Conservation (phyloP, 2,329 filamentous ascomycete genomes). For the Atkinsonella texensis region DNA sequence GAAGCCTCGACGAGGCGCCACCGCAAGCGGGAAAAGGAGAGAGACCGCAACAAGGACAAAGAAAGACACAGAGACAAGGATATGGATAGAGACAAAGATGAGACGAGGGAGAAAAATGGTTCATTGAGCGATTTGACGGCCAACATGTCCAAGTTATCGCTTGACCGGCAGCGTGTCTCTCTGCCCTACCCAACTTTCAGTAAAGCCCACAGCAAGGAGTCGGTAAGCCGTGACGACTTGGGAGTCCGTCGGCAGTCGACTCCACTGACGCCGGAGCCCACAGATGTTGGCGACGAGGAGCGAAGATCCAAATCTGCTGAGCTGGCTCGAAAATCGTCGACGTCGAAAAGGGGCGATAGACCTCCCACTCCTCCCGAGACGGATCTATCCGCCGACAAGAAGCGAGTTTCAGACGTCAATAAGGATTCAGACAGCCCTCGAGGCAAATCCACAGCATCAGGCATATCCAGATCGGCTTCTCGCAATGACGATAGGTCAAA, state of each 20-base stretch:
- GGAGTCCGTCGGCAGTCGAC: slow-evolving; percentile 21
- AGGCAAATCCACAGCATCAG: slow-evolving; percentile 33
- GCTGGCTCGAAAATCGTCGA: slow-evolving; percentile 24
- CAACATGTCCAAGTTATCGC: slow-evolving; percentile 27
- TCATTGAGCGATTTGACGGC: slow-evolving; percentile 39
- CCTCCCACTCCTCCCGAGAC: slow-evolving; percentile 55
- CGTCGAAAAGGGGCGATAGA: slow-evolving; percentile 30
- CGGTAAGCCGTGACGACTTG: slow-evolving; percentile 50
- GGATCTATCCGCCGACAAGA: slow-evolving; percentile 38
- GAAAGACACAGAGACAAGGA: slow-evolving; percentile 24
- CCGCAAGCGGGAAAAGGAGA: slow-evolving; percentile 17
- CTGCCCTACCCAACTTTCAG: slow-evolving; percentile 73
- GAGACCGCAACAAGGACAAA: slow-evolving; percentile 19
- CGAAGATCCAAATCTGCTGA: slow-evolving; percentile 36
- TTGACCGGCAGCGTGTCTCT: slow-evolving; percentile 34
- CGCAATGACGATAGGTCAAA: slow-evolving; percentile 38
- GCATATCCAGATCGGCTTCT: slow-evolving; percentile 31
- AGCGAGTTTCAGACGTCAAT: slow-evolving; percentile 24
- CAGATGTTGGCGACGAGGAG: slow-evolving; percentile 43
- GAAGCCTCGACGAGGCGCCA: slow-evolving; percentile 25
- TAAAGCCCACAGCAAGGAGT: slow-evolving; percentile 86
- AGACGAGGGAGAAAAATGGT: slow-evolving; percentile 14
- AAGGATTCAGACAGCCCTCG: slow-evolving; percentile 14
- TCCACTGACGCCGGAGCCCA: slow-evolving; percentile 57
- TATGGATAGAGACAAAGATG: slow-evolving; percentile 23